Base-by-base conservation (phyloP, 306 rosid genomes). In the Cajanus cajan region DNA sequence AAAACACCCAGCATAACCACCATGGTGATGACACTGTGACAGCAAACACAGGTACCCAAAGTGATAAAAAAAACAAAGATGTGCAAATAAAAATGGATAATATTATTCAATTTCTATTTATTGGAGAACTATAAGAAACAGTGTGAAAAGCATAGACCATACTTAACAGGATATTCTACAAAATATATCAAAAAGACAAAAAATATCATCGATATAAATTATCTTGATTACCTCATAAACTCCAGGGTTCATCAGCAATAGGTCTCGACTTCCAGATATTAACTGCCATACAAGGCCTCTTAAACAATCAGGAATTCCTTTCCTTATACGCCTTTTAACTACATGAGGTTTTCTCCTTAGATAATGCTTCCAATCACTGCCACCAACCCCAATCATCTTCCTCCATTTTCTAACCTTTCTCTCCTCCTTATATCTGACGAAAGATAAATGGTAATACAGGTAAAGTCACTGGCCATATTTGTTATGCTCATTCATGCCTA, bases 291-390 rank as follows among this genome's bases (percentile, higher is more conserved):
- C 99, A 48, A 93, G 96, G 37, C 99, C 99, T 78, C 98, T 87
- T 84, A 95, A 89, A 86, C 99, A 95, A 91, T 95, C 99, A 45
- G 99, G 99, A 85, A 95, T 95, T 78, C 99, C 99, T 91, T 95
- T 93, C 82, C 98, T 90, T 81, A 95, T 93, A 22, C 99, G 96
- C 85, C 99, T 86, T 86, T 87, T 90, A 79, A 95, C 98, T 78
- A 95, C 96, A 69, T 95, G 84, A 79, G 92, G 97, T 83, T 93
- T 95, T 88, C 89, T 89, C 84, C 98, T 90, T 44, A 83, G 78
- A 86, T 93, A 93, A 84, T 91, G 90, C 82, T 95, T 95, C 99
- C 99, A 93, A 73, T 95, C 99, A 89, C 99, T 93, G 79, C 99
- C 99, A 74, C 98, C 98, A 59, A 84, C 97, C 83, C 98, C 98